Conservation (phyloP, 345 rosid genomes). For the Hypericum androsaemum region DNA sequence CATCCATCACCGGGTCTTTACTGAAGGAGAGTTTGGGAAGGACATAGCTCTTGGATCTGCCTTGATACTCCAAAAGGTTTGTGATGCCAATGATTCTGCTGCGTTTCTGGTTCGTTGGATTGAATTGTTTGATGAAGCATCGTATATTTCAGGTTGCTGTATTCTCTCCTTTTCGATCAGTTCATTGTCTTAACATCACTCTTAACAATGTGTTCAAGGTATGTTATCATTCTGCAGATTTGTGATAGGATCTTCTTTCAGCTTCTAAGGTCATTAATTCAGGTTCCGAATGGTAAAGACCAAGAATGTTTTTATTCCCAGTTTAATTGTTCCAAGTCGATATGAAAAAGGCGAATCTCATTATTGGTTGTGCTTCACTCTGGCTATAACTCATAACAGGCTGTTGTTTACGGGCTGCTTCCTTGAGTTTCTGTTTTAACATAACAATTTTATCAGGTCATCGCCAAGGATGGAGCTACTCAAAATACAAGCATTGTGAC, state of each 20-base stretch:
- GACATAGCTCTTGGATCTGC: conserved; percentile 63
- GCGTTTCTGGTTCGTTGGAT: conserved; percentile 8
- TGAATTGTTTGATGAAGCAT: conserved; percentile 6
- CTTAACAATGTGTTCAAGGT: conserved; percentile 67
- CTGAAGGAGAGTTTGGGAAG: conserved; percentile 44
- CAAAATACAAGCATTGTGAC: conserved; percentile 19
- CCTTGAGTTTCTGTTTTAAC: neutral
- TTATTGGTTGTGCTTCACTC: no score
- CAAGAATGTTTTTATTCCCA: no score
- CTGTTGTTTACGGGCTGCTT: neutral
- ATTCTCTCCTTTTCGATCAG: conserved; percentile 42
- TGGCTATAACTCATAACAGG: neutral
- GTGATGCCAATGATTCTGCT: neutral
- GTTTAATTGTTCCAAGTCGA: no score
- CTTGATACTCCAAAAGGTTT: conserved; percentile 59
- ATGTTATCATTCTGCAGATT: conserved; percentile 11
- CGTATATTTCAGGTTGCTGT: conserved; percentile 57
- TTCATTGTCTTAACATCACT: conserved; percentile 64
- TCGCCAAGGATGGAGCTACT: conserved; percentile 38
- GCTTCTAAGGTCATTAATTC: neutral
- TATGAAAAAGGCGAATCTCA: no score
- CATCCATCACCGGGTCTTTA: conserved; percentile 52
- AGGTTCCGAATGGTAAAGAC: no score
- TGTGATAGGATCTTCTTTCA: neutral
- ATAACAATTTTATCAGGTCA: conserved; percentile 37